A percentile compares a stretch with the other conserved stretches of the same genome.
phyloP scores from a whole-genome alignment of 352 stramenopile genomes.

The Globisporangium paroecandrum region DNA sequence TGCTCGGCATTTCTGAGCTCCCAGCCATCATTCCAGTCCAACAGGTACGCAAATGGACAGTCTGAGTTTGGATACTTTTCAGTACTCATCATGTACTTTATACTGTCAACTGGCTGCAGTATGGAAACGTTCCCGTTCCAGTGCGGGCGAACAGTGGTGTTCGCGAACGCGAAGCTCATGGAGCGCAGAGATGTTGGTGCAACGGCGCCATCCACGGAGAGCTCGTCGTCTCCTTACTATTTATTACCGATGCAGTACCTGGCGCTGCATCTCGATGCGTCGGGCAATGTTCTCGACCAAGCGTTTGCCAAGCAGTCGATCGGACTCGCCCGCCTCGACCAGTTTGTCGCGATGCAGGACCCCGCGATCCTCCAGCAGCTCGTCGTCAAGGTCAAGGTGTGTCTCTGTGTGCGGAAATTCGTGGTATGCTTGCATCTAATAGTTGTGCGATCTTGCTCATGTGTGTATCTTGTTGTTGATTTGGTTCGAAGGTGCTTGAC shows the following conservation, averaged over 20 bases:
- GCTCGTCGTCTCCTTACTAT: constrained; percentile 13
- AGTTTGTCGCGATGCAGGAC: constrained; percentile 20
- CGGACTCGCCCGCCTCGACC: constrained; percentile 12
- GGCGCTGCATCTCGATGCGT: constrained; percentile 24
- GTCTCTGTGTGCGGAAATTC: background rate
- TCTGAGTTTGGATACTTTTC: background rate
- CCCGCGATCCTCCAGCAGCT: constrained; percentile 26
- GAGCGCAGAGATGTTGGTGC: constrained; percentile 37
- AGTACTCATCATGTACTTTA: no score
- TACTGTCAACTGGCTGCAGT: constrained; percentile 10
- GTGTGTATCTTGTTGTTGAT: background rate
- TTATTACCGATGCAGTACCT: constrained; percentile 40
- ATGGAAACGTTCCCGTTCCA: constrained; percentile 42
- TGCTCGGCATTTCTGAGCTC: constrained; percentile 37
- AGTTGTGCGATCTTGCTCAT: background rate
- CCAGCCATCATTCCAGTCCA: constrained; percentile 16
- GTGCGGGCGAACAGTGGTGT: constrained; percentile 28
- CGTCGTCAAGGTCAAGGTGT: constrained; percentile 23
- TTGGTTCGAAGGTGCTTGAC: constrained; percentile 37
- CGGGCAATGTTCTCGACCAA: constrained; percentile 7
- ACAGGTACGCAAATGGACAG: constrained; percentile 15
- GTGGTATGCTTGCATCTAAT: background rate
- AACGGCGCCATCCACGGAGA: background rate
- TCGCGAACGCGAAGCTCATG: constrained; percentile 60
- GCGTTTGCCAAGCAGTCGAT: constrained; percentile 10